Evolutionary conservation across 2,329 filamentous ascomycete species (phyloP).

Genomic region (Alternaria hordeiaustralica): DNA sequence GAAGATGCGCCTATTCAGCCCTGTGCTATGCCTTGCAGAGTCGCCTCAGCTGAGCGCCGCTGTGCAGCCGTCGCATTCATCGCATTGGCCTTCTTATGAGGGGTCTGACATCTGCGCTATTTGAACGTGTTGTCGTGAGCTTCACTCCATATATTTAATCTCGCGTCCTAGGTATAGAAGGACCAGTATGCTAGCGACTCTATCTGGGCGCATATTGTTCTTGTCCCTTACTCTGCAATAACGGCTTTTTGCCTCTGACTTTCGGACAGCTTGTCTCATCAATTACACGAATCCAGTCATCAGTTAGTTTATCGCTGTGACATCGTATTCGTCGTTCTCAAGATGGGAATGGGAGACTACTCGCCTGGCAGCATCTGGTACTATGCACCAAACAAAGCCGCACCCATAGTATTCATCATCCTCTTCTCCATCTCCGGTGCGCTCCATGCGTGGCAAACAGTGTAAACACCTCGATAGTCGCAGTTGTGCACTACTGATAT

Average conservation of each 20-base stretch:
- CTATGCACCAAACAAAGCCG: constrained; percentile 63
- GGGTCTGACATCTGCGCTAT: background rate
- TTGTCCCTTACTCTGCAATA: background rate
- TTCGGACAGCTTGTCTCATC: background rate
- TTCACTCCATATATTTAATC: background rate
- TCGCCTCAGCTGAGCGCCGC: constrained; percentile 5
- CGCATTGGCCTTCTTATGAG: constrained; percentile 26
- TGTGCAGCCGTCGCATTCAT: constrained; percentile 41
- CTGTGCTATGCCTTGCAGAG: constrained; percentile 20
- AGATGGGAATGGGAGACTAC: constrained; percentile 44
- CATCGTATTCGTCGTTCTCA: background rate
- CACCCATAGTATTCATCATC: constrained; percentile 61
- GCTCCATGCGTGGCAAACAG: constrained; percentile 63
- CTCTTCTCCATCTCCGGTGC: constrained; percentile 56
- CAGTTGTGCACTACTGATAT: background rate
- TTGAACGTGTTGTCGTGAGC: background rate
- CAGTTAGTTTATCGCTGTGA: accelerated
- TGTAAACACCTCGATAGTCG: constrained; percentile 51
- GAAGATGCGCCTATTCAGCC: constrained; percentile 7
- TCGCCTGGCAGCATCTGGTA: constrained; percentile 45
- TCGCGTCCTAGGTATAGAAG: background rate
- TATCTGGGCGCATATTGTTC: background rate
- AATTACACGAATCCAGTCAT: background rate
- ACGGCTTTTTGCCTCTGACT: background rate
- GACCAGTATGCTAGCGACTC: background rate